Base-by-base conservation (phyloP, 495 filamentous ascomycete species). In the Bacidia rubella region DNA sequence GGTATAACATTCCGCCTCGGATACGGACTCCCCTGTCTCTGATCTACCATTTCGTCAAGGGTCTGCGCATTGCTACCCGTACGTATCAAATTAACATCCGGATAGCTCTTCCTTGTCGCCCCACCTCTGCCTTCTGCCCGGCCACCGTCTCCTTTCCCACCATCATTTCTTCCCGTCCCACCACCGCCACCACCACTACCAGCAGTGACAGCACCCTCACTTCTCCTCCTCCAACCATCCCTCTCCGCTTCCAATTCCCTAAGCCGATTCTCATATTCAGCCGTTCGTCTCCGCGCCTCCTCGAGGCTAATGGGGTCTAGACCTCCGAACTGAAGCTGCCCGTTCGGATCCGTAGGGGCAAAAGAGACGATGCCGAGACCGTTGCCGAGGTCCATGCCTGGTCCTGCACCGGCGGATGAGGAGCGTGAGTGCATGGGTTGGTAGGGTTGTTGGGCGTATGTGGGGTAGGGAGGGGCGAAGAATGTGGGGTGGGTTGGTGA, bases 391-490 rank as follows among this genome's bases (percentile, higher is more conserved):
- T 57, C 60, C 2, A 62, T 43, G 41, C 60, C 60, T 19, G 60
- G 60, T 9, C 60, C 60, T 4, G 57, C 60, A 2, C 47, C 45
- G 29, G 55, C 60, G 11, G 60, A 62, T 2, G 49, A 48, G 24
- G 57, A 60, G 27, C 60, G 57, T 0, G 55, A 57, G 43, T 60
- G 60, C 21, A 23, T 19, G 21, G n/a, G 15, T 21, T 21, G 32
- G 2, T n/a, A n/a, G n/a, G n/a, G n/a, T n/a, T n/a, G n/a, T n/a
- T n/a, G n/a, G n/a, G n/a, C n/a, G n/a, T 11, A 23, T 10, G 42
- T 22, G 12, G 23, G 4, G 44, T 47, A 17, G 12, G 29, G 21
- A n/a, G 47, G 35, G 4, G 25, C 3, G 2, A 29, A 47, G 11
- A 52, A 47, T n/a, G n/a, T n/a, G n/a, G n/a, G n/a, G 3, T 47